Base-by-base conservation (phyloP, 1,284 basidiomycete genomes). In the Ceratobasidium sp. region DNA sequence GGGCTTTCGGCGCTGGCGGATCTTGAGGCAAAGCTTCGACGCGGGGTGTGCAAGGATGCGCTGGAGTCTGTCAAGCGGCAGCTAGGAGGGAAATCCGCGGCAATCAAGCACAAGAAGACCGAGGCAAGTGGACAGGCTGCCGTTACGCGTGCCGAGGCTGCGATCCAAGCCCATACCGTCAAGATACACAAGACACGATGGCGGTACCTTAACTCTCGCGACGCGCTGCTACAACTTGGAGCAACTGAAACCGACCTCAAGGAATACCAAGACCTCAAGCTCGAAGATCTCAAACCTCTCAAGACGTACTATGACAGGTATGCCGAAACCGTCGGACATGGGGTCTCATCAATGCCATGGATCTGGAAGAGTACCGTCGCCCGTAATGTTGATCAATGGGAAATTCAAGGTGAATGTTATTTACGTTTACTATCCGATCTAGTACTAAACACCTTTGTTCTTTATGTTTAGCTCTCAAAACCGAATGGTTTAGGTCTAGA, bases 401-500 rank as follows among this genome's bases (percentile, higher is more conserved):
- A 64, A 18, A 30, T 52, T 3, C 10, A 64, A 35, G 60, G 71
- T 74, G 33, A 50, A 59, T 5, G 3, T 6, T 4, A 10, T 20
- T 33, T 16, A 38, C 6, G 8, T 35, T 48, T 18, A 18, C 18
- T 7, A 50, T 20, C 5, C 33, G 27, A 33, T 33, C 1, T 3
- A 33, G 46, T 33, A 23, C n/a, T 2, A 48, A 30, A 46, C 14
- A 50, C 5, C 33, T 35, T 30, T 30, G 20, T 18, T 10, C 23
- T 16, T 6, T 27, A 18, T 18, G 7, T 30, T 50, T 64, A 74
- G 71, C 71, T 20, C 71, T 74, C 8, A 74, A 74, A 52, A 20
- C 41, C 7, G 71, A 74, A 41, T 74, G 71, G 71, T 74, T 74
- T 41, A 46, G 71, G 30, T 38, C 71, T 3, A 55, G 71, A 50